Evolutionary conservation across 805 yeast genomes (phyloP), one percentile per base, ranked within the genome.

Genomic region (Barnettozyma californica): DNA sequence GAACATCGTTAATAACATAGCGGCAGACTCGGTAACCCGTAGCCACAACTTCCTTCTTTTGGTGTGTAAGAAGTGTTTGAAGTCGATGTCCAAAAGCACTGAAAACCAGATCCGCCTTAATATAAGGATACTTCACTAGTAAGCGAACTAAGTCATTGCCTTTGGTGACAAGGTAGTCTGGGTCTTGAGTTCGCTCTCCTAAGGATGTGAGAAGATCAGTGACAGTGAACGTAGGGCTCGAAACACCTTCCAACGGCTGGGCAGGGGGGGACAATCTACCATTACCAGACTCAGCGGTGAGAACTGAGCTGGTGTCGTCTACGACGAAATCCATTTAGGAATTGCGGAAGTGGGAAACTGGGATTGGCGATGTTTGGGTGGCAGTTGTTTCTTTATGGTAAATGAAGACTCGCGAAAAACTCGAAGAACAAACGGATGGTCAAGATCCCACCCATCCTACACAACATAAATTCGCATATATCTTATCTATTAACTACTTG

Each of bases 21-120:
- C 97, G 69, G 20, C 89, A 74, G 1, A 89, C 73, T 44, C 95
- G 71, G 63, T 81, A 89, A 0, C 91, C 96, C 2, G 89, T 76
- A 0, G 91, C 85, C 8, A 83, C 73, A 1, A 87, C 84, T 49
- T 80, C 82, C 26, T 81, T 73, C 42, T 77, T 74, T 7, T 70
- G 71, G 56, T 78, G 81, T 25, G 78, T 68, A 19, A 91, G 64
- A 61, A 89, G 69, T 19, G 75, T 73, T 56, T 81, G 86, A 10
- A 91, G 71, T 29, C 80, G 67, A 44, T 71, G 71, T 23, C 85
- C 69, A 45, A 84, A 76, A 1, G 81, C 77, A 19, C 78, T 71
- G 16, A 84, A 61, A 2, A 76, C 81, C 27, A 91, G 68, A 44
- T 88, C 95, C 31, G 76, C 69, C 57, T 80, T 80, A 31, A 89